Percentiles rank a stretch among this genome's conserved stretches.
These are phyloP conservation scores for Penicillium sp. DNA, from an alignment of 2,329 filamentous ascomycete genomes.

Conservation along the genomic window DNA sequence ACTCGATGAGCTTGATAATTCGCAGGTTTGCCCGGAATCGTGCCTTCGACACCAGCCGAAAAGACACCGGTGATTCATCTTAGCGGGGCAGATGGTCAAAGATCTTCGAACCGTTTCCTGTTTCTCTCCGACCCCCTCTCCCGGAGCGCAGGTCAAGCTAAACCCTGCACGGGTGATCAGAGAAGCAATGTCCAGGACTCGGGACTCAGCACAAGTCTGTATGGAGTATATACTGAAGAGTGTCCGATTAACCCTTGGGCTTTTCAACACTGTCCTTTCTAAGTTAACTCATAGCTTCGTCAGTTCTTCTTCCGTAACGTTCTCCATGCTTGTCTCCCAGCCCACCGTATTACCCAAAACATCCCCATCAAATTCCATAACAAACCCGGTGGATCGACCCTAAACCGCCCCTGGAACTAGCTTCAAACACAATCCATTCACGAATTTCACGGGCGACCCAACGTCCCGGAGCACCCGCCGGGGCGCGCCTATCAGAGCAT, in stretches of 20 bases:
- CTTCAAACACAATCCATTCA: conserved; percentile 27
- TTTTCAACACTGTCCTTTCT: background rate
- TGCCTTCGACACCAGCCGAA: background rate
- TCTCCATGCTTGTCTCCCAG: too few relatives aligned
- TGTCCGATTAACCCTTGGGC: background rate
- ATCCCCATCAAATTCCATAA: background rate
- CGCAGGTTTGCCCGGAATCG: background rate
- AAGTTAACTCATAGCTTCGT: too few relatives aligned
- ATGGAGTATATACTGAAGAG: too few relatives aligned
- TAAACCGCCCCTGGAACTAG: conserved; percentile 23
- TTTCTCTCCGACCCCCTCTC: background rate
- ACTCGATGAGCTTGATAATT: background rate
- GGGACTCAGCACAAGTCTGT: background rate
- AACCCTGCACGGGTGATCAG: background rate
- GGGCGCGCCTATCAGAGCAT: conserved; percentile 7
- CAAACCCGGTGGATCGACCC: conserved; percentile 12
- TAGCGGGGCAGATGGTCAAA: conserved; percentile 6
- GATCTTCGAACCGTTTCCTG: conserved; percentile 6
- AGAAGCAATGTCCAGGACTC: background rate
- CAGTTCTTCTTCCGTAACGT: too few relatives aligned
- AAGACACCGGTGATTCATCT: conserved; percentile 13
- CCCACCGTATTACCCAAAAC: background rate
- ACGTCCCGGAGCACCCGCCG: conserved; percentile 10
- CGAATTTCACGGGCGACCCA: conserved; percentile 10
- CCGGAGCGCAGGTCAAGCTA: background rate